These are phyloP conservation scores for Albizia julibrissin DNA, from an alignment of 306 rosid species.

Conservation along the genomic window DNA sequence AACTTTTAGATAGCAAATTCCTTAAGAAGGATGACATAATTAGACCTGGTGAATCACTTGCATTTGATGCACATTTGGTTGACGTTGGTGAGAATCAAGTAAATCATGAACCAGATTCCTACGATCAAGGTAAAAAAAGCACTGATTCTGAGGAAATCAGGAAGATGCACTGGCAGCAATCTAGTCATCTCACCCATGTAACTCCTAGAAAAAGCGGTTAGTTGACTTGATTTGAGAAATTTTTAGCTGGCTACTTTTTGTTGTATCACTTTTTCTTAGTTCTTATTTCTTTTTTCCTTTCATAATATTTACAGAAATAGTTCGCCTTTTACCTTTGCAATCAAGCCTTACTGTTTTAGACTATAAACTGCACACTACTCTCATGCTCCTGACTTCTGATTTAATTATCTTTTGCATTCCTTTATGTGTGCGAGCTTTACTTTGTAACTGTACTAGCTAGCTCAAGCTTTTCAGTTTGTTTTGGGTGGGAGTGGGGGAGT, in stretches of 20 bases:
- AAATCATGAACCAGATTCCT: conserved; percentile 47
- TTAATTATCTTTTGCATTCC: not conserved
- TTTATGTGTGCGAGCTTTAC: not conserved
- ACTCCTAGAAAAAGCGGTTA: conserved; percentile 48
- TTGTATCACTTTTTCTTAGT: not conserved
- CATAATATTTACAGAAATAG: conserved; percentile 19
- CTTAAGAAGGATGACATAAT: conserved; percentile 65
- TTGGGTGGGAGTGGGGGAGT: not conserved
- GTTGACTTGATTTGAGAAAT: conserved; percentile 23
- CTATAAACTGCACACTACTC: not conserved
- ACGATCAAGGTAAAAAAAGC: conserved; percentile 35
- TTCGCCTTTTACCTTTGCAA: conserved; percentile 23
- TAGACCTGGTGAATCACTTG: conserved; percentile 58
- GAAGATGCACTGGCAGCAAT: conserved; percentile 40
- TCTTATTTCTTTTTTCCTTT: not conserved
- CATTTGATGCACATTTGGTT: conserved; percentile 70
- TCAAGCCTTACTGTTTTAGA: not conserved
- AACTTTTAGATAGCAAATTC: conserved; percentile 64
- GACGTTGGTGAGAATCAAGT: conserved; percentile 64
- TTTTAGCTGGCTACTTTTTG: conserved; percentile 20
- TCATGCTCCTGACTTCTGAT: conserved; percentile 18
- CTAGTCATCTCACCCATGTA: conserved; percentile 32
- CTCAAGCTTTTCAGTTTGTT: not conserved
- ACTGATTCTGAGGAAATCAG: conserved; percentile 30
- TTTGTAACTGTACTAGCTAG: not conserved